phyloP scores from a whole-genome alignment of 257 asterid species.

The Nicotiana noctiflora region DNA sequence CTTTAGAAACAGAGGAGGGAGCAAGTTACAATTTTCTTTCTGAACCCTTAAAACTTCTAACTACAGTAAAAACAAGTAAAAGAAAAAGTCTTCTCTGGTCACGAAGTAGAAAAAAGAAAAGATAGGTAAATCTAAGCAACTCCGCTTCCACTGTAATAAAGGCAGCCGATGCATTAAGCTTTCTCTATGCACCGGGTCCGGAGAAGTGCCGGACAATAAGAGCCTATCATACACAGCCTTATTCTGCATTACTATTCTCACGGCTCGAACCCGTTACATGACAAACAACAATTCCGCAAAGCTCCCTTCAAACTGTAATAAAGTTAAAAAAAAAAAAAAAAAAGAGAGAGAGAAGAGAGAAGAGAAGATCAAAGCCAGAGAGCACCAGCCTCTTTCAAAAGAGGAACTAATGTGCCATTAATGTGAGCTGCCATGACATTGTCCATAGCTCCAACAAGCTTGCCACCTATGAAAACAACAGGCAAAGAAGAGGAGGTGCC shows the following conservation, averaged over 20 bases:
- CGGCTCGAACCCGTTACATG: no score
- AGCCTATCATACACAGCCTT: no score
- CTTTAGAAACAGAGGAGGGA: background rate
- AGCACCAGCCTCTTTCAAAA: constrained; percentile 26
- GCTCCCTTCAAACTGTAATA: no score
- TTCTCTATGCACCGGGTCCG: no score
- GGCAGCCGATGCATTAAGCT: no score
- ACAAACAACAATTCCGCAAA: no score
- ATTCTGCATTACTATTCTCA: no score
- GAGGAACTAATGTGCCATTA: background rate
- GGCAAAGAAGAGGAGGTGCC: constrained; percentile 12
- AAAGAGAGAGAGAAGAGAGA: background rate
- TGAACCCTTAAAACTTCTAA: background rate
- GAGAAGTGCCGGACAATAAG: no score
- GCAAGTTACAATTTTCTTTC: background rate
- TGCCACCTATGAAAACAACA: constrained; percentile 25
- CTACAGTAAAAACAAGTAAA: background rate
- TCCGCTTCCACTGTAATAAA: background rate
- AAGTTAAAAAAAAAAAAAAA: no score
- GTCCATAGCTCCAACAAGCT: constrained; percentile 21
- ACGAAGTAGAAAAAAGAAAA: background rate
- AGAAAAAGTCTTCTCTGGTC: background rate
- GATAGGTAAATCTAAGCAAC: background rate
- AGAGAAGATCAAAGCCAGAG: constrained; percentile 18
- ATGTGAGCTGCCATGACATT: constrained; percentile 25